Base-by-base conservation (phyloP, 164 flowering plant species). In the Malania oleifera region DNA sequence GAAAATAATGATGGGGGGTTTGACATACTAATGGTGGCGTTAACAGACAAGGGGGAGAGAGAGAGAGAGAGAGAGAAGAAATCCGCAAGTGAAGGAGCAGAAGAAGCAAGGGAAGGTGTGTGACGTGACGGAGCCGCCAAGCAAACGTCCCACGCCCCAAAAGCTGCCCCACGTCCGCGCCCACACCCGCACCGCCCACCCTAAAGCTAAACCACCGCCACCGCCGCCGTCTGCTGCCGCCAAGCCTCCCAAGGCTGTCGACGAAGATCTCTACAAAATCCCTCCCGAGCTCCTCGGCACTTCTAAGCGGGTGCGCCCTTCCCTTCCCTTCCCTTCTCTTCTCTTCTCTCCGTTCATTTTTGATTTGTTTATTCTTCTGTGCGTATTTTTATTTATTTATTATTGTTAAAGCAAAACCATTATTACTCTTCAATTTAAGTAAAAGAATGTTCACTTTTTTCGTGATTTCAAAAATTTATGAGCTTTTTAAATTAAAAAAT, bases 251-350 rank as follows among this genome's bases (percentile, higher is more conserved):
- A 56, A 78, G 50, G 66, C 85, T 3, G 81, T 81, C 0, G 82
- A 81, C 19, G 85, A 81, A 64, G 85, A 80, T 70, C 79, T 81
- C 59, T 81, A 81, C 74, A 76, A 81, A 59, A 78, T 81, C 27
- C 79, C 82, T 12, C 75, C 82, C 15, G 79, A 81, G 56, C 81
- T 78, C 55, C 80, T 80, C 54, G 70, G 56, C 61, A 54, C 65
- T 17, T 57, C 77, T 51, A 71, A 73, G 46, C 55, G 55, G 55
- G 55, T 52, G 37, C 27, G 55, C 38, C 55, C 55, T 37, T 3
- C 8, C 1, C 0, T 1, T 8, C 37, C 0, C 19, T 17, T 13
- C 48, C n/a, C n/a, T n/a, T n/a, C n/a, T n/a, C n/a, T n/a, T n/a
- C n/a, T n/a, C n/a, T n/a, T n/a, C n/a, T n/a, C n/a, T n/a, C n/a